A percentile compares a stretch with the other conserved stretches of the same genome.
Evolutionary conservation across 169 alveolate species (phyloP).

Genomic region (Cryptosporidium meleagridis): DNA sequence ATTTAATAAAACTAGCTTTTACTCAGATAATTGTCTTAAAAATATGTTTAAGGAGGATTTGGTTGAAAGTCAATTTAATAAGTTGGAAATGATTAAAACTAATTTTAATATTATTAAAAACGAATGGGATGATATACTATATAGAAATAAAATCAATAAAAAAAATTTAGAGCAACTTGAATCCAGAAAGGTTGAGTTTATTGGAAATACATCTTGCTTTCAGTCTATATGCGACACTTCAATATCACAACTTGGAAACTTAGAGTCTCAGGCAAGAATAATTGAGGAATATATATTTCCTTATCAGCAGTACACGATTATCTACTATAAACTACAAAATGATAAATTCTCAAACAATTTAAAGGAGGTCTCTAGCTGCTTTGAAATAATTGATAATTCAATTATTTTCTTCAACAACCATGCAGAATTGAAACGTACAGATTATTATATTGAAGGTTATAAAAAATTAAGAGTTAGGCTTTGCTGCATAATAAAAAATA

Average conservation of each 20-base stretch:
- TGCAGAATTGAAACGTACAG: constrained; percentile 8
- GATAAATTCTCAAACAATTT: constrained; percentile 19
- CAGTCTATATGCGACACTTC: constrained; percentile 53
- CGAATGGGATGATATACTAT: constrained; percentile 26
- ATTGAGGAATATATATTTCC: constrained; percentile 69
- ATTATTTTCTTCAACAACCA: constrained; percentile 37
- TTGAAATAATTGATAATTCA: constrained; percentile 59
- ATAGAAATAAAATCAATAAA: constrained; percentile 2
- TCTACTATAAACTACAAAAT: constrained; percentile 51
- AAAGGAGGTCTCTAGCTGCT: constrained; percentile 13
- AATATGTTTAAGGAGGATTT: background rate
- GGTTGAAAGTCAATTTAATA: background rate
- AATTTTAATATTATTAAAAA: background rate
- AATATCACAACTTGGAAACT: constrained; percentile 2
- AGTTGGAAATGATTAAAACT: constrained; percentile 5
- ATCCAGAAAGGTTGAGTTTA: constrained; percentile 21
- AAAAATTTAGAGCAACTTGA: constrained; percentile 26
- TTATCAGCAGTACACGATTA: constrained; percentile 59
- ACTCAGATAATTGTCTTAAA: background rate
- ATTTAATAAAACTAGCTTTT: background rate
- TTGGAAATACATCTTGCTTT: constrained; percentile 20
- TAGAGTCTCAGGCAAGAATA: constrained; percentile 46
- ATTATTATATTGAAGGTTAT: constrained; percentile 41
- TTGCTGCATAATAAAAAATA: constrained; percentile 11
- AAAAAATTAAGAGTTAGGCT: constrained; percentile 47